phyloP scores from a whole-genome alignment of 169 alveolate species.

The Plasmodium coatneyi region DNA sequence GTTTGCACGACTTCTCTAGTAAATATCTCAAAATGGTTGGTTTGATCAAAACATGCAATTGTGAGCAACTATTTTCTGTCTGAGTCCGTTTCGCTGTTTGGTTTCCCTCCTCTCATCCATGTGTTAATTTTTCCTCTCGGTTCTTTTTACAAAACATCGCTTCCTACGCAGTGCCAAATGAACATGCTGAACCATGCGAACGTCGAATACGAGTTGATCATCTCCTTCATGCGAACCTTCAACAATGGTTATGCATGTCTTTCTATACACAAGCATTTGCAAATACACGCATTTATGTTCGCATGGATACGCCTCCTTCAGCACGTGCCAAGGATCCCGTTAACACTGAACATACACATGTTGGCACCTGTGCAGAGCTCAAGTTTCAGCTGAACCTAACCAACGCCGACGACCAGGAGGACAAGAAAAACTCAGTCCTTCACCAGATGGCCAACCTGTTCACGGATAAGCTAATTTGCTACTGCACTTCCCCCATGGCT shows the following conservation, averaged over 20 bases:
- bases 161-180: constrained; percentile 27
- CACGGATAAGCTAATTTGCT: constrained; percentile 37
- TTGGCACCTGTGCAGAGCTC: constrained; percentile 28
- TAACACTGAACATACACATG: not conserved
- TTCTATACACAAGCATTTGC: not conserved
- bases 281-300: not conserved
- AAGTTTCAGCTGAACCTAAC: constrained; percentile 33
- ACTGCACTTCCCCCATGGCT: constrained; percentile 47
- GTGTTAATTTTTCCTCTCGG: not conserved
- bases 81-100: not conserved
- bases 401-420: constrained; percentile 23
- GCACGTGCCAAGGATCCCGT: not conserved
- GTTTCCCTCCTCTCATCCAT: not conserved
- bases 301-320: not conserved
- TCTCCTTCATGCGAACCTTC: constrained; percentile 52
- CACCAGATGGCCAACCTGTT: constrained; percentile 48
- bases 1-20: constrained; percentile 22
- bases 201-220: constrained; percentile 48
- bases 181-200: constrained; percentile 16
- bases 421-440: constrained; percentile 25
- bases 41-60: not conserved
- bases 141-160: not conserved
- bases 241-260: constrained; percentile 17
- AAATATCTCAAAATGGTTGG: constrained; percentile 47
- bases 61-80: not conserved